Base-by-base conservation (phyloP, 768 basidiomycete species). In the Hysterangium stoloniferum region DNA sequence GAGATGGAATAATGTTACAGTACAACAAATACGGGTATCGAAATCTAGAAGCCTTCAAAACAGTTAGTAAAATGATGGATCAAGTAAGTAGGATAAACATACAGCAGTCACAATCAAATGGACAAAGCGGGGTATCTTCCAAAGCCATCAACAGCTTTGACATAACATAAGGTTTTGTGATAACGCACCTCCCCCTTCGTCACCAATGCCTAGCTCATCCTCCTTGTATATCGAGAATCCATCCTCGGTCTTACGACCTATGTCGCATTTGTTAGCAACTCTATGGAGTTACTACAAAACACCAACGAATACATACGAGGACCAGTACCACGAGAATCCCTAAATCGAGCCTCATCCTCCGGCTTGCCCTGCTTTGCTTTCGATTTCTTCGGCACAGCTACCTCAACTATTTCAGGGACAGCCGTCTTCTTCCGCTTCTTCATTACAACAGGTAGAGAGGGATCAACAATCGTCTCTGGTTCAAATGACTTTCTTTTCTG, bases 21-120 rank as follows among this genome's bases (percentile, higher is more conserved):
- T 19, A 41, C 15, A 12, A 13, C 11, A 24, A 12, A 28, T 27
- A 7, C 13, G 27, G 13, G 38, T 19, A 4, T 42, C 24, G 31
- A 17, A 42, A 41, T 25, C 28, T 41, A 41, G 25, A 40, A 28
- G 17, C 37, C 37, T 33, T 12, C 20, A 4, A n/a, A 20, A 20
- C 8, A 6, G 20, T 19, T 19, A 25, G n/a, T 33, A 20, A 41
- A 19, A 20, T 28, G 13, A 31, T 9, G 20, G 33, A 8, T 4
- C n/a, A 25, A 7, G 24, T 6, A 56, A 7, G 43, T 28, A 33
- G 20, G 40, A 5, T 9, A 29, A n/a, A 71, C 86, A 67, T 59
- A 89, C 90, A 92, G 59, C 90, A 92, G 32, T 86, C 73, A 64
- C 90, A 92, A 63, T 92, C 90, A 61, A 92, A 92, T 5, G 90